phyloP scores from a whole-genome alignment of 768 basidiomycete genomes.

The Leccinum pellstonianum region DNA sequence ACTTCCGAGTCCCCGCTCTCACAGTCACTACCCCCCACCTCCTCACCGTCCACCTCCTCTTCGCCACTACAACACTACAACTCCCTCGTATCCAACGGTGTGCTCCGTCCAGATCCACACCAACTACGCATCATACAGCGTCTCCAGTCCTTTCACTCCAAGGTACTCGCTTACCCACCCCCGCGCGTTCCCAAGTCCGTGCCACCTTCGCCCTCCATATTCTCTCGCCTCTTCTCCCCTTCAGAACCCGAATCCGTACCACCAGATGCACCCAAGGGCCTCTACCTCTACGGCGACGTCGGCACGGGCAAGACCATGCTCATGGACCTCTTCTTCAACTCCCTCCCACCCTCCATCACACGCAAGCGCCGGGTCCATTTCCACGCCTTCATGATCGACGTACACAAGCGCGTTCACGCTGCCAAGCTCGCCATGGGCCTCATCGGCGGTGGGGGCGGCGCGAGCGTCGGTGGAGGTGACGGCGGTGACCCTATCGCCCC shows the following conservation, averaged over 20 bases:
- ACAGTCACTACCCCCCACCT: neutral
- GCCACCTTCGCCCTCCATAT: slow-evolving; percentile 30
- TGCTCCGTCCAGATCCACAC: slow-evolving; percentile 73
- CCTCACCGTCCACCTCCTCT: neutral
- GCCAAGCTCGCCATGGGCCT: slow-evolving; percentile 71
- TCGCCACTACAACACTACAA: slow-evolving; percentile 43
- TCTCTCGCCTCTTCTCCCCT: slow-evolving; percentile 32
- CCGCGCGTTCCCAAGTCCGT: slow-evolving; percentile 50
- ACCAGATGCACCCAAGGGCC: slow-evolving; percentile 68
- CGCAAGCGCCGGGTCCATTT: slow-evolving; percentile 93
- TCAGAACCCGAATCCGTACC: slow-evolving; percentile 37
- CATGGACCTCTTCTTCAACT: slow-evolving; percentile 95
- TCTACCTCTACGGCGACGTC: slow-evolving; percentile 96
- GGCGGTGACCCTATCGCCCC: slow-evolving; percentile 80
- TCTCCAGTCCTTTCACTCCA: slow-evolving; percentile 76
- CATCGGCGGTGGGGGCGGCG: slow-evolving; percentile 38
- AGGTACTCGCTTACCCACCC: slow-evolving; percentile 67
- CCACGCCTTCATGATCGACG: slow-evolving; percentile 99
- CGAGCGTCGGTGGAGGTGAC: slow-evolving; percentile 27
- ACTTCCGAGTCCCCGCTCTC: too few relatives aligned
- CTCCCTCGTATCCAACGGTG: slow-evolving; percentile 46
- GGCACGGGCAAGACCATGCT: slow-evolving; percentile 99
- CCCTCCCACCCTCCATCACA: slow-evolving; percentile 63
- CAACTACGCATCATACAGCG: slow-evolving; percentile 83
- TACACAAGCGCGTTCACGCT: slow-evolving; percentile 88